phyloP scores from a whole-genome alignment of 2,329 filamentous ascomycete species.

The Dactylella cylindrospora region DNA sequence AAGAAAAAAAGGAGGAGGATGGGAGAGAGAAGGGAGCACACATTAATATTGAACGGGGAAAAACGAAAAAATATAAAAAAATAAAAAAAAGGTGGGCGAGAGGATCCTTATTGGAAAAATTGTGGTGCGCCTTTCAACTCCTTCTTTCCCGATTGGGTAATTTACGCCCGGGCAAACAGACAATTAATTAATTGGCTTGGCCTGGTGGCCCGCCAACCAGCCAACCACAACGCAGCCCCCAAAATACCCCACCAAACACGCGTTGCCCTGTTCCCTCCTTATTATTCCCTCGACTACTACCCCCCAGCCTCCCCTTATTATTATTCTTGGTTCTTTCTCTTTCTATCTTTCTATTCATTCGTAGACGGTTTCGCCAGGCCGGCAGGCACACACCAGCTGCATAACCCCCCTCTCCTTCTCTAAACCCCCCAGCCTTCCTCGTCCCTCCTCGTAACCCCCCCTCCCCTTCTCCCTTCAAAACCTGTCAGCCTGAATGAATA shows the following conservation, averaged over 20 bases:
- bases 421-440: constrained; percentile 6
- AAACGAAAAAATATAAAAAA: constrained; percentile 25
- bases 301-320: background rate
- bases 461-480: background rate
- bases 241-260: background rate
- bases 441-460: background rate
- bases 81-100: too few species aligned
- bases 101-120: constrained; percentile 40
- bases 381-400: too few species aligned
- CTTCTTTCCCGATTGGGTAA: constrained; percentile 20
- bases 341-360: too few species aligned
- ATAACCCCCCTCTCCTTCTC: background rate
- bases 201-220: too few species aligned
- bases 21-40: background rate
- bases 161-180: constrained; percentile 1
- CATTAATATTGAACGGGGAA: constrained; percentile 12
- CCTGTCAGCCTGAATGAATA: too few species aligned
- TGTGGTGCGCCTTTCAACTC: constrained; percentile 5
- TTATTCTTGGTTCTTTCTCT: background rate
- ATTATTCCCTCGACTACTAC: background rate
- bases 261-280: background rate
- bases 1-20: too few species aligned
- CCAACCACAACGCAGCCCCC: background rate
- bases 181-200: too few species aligned
- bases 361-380: too few species aligned